Conservation (phyloP, 2,329 filamentous ascomycete species). For the Fusarium albosuccineum region DNA sequence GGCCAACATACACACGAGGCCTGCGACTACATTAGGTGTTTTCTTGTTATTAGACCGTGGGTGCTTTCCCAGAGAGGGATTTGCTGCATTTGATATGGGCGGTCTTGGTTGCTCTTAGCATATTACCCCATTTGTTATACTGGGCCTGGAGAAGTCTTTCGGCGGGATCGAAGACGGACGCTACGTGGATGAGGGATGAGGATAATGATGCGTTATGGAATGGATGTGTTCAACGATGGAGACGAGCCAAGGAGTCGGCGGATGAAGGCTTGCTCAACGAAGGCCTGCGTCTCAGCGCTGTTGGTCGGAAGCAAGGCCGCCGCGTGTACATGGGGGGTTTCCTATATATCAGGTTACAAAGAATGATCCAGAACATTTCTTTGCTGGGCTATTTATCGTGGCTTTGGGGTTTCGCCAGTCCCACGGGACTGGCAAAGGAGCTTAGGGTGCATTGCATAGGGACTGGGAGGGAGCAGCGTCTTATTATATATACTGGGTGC, state of each 20-base stretch:
- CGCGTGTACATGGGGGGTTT: conserved; percentile 22
- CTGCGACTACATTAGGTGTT: conserved; percentile 28
- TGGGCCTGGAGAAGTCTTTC: conserved; percentile 19
- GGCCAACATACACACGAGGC: conserved; percentile 15
- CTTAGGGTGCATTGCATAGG: conserved; percentile 43
- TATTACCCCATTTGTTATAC: conserved; percentile 20
- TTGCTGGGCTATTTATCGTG: conserved; percentile 21
- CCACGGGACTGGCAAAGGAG: conserved; percentile 3
- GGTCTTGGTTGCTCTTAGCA: conserved; percentile 34
- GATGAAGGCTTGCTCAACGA: conserved; percentile 19
- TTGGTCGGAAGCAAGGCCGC: conserved; percentile 6
- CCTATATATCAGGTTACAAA: conserved; percentile 31
- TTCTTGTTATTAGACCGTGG: conserved; percentile 44
- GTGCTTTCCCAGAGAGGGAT: conserved; percentile 24
- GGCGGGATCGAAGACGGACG: conserved; percentile 16
- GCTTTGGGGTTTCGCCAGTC: conserved; percentile 13
- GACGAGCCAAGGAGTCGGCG: conserved; percentile 36
- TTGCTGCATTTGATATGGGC: conserved; percentile 29
- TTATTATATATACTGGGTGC: conserved; percentile 17
- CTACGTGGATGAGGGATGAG: conserved; percentile 33
- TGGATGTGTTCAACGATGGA: conserved; percentile 22
- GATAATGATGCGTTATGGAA: conserved; percentile 34
- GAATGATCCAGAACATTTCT: conserved; percentile 27
- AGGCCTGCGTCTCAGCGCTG: conserved; percentile 14
- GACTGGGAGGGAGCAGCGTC: conserved; percentile 35